These are phyloP conservation scores for Chionographis japonica DNA, from an alignment of 106 monocot genomes.

Conservation along the genomic window DNA sequence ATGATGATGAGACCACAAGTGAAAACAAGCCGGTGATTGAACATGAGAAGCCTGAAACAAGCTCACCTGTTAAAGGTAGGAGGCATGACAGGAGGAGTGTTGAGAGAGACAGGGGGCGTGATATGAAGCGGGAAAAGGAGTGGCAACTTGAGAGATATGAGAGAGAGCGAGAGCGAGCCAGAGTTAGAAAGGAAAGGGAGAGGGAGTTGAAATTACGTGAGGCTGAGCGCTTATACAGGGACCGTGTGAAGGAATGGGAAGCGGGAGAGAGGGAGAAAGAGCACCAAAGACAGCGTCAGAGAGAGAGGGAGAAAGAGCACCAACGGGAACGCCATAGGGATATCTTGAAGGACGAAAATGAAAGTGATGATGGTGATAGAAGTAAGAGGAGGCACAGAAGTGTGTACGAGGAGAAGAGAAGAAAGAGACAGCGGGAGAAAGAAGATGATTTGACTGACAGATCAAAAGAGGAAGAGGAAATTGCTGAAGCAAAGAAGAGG, in stretches of 20 bases:
- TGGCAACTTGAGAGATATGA: slow-evolving; percentile 85
- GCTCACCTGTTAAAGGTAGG: slow-evolving; percentile 56
- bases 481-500: slow-evolving; percentile 74
- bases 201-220: slow-evolving; percentile 70
- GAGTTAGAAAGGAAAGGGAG: slow-evolving; percentile 77
- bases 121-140: slow-evolving; percentile 67
- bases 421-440: slow-evolving; percentile 78
- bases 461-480: slow-evolving; percentile 76
- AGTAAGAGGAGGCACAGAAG: slow-evolving; percentile 68
- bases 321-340: slow-evolving; percentile 71
- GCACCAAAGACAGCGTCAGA: slow-evolving; percentile 53
- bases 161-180: slow-evolving; percentile 49
- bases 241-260: slow-evolving; percentile 95
- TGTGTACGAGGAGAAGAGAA: slow-evolving; percentile 69
- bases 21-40: slow-evolving; percentile 47
- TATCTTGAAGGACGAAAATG: slow-evolving; percentile 75
- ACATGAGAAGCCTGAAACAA: slow-evolving; percentile 50
- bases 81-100: slow-evolving; percentile 54
- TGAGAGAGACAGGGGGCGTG: slow-evolving; percentile 74
- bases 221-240: slow-evolving; percentile 69
- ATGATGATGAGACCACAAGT: slow-evolving; percentile 67
- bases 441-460: slow-evolving; percentile 82
- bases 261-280: slow-evolving; percentile 90
- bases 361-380: slow-evolving; percentile 71
- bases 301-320: slow-evolving; percentile 79